These are phyloP conservation scores for Podosphaera leucotricha DNA, from an alignment of 2,329 filamentous ascomycete species.

Conservation along the genomic window DNA sequence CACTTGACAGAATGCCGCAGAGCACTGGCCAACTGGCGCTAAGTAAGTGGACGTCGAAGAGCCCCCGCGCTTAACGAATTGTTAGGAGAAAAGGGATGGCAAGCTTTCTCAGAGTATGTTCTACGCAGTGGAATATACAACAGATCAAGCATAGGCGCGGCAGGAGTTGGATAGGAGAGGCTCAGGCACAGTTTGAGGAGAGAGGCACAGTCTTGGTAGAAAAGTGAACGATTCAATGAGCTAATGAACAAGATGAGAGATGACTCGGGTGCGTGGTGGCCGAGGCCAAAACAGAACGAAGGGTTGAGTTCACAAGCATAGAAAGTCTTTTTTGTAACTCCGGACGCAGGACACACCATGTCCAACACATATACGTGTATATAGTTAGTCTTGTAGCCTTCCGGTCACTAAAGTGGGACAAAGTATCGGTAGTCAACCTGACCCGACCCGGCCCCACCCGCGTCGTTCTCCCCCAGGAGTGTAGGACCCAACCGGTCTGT, in stretches of 20 bases:
- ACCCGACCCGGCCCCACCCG: too few relatives aligned
- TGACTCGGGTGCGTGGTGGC: background rate
- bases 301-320: background rate
- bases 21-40: background rate
- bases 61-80: background rate
- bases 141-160: too few relatives aligned
- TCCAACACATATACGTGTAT: background rate
- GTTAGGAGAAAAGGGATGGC: background rate
- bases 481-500: too few relatives aligned
- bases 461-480: too few relatives aligned
- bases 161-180: too few relatives aligned
- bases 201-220: too few relatives aligned
- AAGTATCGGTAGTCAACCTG: background rate
- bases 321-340: background rate
- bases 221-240: too few relatives aligned
- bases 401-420: background rate
- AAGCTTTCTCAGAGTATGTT: background rate
- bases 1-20: background rate
- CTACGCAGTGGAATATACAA: background rate
- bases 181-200: too few relatives aligned
- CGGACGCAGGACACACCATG: background rate
- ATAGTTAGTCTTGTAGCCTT: background rate
- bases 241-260: too few relatives aligned
- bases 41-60: background rate
- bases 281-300: background rate